Evolutionary conservation across 495 filamentous ascomycete species (phyloP), one percentile per base, ranked within the genome.

Genomic region (Copromyces sp.): DNA sequence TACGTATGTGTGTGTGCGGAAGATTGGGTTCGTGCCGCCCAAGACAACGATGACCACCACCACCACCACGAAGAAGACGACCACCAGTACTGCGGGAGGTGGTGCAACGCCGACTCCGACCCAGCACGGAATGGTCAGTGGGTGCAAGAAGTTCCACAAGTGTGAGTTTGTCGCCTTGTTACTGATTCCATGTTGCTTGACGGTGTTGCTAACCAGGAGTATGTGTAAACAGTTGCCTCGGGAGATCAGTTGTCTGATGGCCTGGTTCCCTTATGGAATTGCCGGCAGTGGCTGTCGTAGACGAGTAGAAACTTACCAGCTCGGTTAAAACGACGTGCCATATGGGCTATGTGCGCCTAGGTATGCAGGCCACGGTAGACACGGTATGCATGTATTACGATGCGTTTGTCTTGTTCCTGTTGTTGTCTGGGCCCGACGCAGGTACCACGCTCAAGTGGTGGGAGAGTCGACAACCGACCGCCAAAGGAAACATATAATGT

Each of bases 51-150:
- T 24, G 4, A 6, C 39, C 39, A 45, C 40, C 0, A 20, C 61
- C 71, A 70, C 44, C 68, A 75, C 12, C 70, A 75, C 68, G 35
- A 68, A 3, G 69, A 69, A 53, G 73, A 78, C 68, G 74, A 78
- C 61, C 73, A 37, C 35, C 35, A 37, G 2, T 37, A 37, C 2
- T 37, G 35, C 35, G 35, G 35, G 35, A 37, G 35, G 35, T 37
- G 35, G 2, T 3, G 72, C 12, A 74, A 71, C 45, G 42, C 76
- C 37, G 17, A 72, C 17, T 68, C 77, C 42, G 70, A 78, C 53
- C 11, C 68, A 69, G 38, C 68, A 5, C 24, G 68, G 68, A 17
- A 38, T 24, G 68, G 68, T 69, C 35, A 16, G 38, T 24, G 14
- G 14, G 2, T 69, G 68, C 32, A 69, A 69, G 68, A 37, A 12